phyloP scores from a whole-genome alignment of 192 early-diverging fungal genomes.

The Umbelopsis ramanniana region DNA sequence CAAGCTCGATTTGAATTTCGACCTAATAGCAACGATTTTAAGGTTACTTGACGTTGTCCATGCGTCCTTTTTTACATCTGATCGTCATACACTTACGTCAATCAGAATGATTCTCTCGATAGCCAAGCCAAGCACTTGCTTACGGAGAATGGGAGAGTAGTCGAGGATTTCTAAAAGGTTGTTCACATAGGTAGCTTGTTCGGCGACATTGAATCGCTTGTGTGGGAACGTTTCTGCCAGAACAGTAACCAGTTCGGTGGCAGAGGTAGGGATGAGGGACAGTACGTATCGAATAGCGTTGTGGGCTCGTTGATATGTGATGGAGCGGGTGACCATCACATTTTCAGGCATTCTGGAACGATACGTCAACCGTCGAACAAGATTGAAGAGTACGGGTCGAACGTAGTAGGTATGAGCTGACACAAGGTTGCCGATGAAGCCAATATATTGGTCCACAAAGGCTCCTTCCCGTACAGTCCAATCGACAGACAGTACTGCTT shows the following conservation, averaged over 20 bases:
- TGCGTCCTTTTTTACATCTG: not conserved
- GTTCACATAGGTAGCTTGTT: constrained; percentile 70
- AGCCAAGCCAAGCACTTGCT: constrained; percentile 72
- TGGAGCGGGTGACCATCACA: constrained; percentile 25
- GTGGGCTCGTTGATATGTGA: constrained; percentile 64
- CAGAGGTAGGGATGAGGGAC: constrained; percentile 70
- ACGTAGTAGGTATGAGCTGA: constrained; percentile 75
- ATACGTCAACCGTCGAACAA: constrained; percentile 56
- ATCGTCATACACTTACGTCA: constrained; percentile 62
- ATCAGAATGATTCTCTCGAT: constrained; percentile 88
- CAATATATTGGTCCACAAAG: constrained; percentile 61
- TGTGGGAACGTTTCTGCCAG: constrained; percentile 75
- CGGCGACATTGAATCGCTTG: constrained; percentile 61
- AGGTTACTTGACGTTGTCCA: not conserved
- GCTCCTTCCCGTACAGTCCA: constrained; percentile 57
- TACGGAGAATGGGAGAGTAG: constrained; percentile 75
- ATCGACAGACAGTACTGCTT: constrained; percentile 62
- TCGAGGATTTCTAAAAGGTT: constrained; percentile 76
- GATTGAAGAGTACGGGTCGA: constrained; percentile 58
- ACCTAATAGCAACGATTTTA: constrained; percentile 48
- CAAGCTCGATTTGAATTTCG: constrained; percentile 90
- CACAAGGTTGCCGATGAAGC: constrained; percentile 74
- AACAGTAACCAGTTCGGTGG: constrained; percentile 62
- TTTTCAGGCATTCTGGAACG: constrained; percentile 45
- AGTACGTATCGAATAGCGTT: constrained; percentile 64